phyloP scores from a whole-genome alignment of 2,329 filamentous ascomycete species.

The Chaetothyriales sp. region DNA sequence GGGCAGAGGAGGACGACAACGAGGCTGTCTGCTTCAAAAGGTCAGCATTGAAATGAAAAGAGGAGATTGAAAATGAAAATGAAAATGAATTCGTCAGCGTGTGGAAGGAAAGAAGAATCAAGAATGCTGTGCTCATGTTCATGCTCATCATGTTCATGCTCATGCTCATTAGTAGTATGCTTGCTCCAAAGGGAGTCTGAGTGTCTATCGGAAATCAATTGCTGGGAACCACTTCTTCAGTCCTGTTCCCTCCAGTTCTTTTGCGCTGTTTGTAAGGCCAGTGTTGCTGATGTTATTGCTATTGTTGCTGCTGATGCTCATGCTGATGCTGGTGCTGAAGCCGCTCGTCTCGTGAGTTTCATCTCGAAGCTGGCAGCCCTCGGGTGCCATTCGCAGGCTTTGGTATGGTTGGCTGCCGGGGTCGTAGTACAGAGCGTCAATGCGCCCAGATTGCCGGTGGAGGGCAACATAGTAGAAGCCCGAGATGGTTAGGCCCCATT shows the following conservation, averaged over 20 bases:
- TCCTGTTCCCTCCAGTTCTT: conserved; percentile 4
- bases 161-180: background rate
- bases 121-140: too few relatives aligned
- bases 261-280: conserved; percentile 1
- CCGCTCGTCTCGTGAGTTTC: background rate
- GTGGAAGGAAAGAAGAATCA: too few relatives aligned
- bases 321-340: background rate
- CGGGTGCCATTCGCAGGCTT: conserved; percentile 29
- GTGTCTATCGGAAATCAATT: conserved; percentile 7
- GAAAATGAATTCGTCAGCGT: too few relatives aligned
- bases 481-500: conserved; percentile 32
- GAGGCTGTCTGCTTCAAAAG: too few relatives aligned
- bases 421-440: conserved; percentile 36
- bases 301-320: background rate
- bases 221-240: conserved; percentile 14
- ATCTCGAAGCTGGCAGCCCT: conserved; percentile 3
- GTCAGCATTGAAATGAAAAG: too few relatives aligned
- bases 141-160: background rate
- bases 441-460: conserved; percentile 29
- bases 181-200: background rate
- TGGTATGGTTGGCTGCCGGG: conserved; percentile 36
- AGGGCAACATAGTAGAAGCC: conserved; percentile 38
- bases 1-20: too few relatives aligned
- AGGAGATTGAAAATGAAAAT: too few relatives aligned
- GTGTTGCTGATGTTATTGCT: background rate